These are phyloP conservation scores for Neoboletus magnificus DNA, from an alignment of 768 basidiomycete species.

Conservation along the genomic window DNA sequence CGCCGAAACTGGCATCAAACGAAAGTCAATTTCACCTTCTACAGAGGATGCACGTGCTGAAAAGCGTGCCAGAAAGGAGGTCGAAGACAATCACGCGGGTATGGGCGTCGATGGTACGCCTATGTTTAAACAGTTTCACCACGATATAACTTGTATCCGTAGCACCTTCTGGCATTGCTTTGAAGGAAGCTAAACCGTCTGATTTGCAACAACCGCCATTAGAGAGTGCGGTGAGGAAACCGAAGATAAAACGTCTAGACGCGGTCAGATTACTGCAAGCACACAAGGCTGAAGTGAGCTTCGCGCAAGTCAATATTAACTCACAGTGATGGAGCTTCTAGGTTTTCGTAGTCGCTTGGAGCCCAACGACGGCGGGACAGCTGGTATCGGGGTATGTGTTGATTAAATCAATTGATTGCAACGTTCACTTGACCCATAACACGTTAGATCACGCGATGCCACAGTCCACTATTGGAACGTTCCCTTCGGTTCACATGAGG, in stretches of 20 bases:
- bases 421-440: conserved; percentile 3
- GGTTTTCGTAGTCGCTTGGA: conserved; percentile 84
- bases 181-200: conserved; percentile 21
- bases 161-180: conserved; percentile 12
- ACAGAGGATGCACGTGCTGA: conserved; percentile 51
- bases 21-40: conserved; percentile 49
- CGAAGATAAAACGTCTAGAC: conserved; percentile 38
- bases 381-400: conserved; percentile 68
- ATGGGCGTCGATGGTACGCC: conserved; percentile 44
- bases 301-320: conserved; percentile 14
- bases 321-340: conserved; percentile 27
- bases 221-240: conserved; percentile 30
- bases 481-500: conserved; percentile 36
- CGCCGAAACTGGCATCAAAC: conserved; percentile 38
- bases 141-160: background rate
- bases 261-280: conserved; percentile 45
- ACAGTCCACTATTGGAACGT: conserved; percentile 72
- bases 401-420: background rate
- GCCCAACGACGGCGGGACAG: conserved; percentile 55
- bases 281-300: conserved; percentile 59
- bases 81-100: conserved; percentile 32
- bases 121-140: conserved; percentile 27
- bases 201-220: conserved; percentile 19
- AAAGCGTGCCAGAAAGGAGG: conserved; percentile 58
- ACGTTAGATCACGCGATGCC: conserved; percentile 68